Evolutionary conservation across 1,284 basidiomycete species (phyloP), one percentile per base, ranked within the genome.

Genomic region (Vanrija sp.): DNA sequence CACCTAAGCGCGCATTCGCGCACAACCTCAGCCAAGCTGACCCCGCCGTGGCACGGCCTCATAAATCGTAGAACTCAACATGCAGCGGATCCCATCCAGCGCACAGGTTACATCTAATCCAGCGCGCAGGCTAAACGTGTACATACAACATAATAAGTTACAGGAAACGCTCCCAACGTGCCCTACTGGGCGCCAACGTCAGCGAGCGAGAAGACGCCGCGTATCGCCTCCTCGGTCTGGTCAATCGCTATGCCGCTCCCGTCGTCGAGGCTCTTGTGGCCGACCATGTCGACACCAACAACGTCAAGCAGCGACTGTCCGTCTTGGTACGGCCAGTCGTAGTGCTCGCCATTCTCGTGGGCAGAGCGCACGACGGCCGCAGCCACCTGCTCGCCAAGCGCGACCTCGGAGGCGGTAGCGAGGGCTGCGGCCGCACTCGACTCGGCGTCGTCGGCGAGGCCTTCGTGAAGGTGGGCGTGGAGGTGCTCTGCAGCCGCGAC

Each of bases 221-320:
- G 49, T 46, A 57, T 57, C 38, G n/a, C 49, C n/a, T 54, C 55
- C 21, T 47, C 52, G 40, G 43, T 18, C 21, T 48, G 46, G 7
- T 42, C 40, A 19, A 42, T 42, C 12, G 44, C 34, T 38, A 52
- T 38, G 23, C 44, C 45, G 23, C 44, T 46, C 7, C 25, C 23
- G 25, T 48, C 45, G 29, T 48, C 46, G 23, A 43, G 47, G 10
- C 38, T 40, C 7, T 45, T 26, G 25, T 48, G 39, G 23, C 43
- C 46, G 14, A 43, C 52, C 9, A 49, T 49, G 2, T 43, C 47
- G 16, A 49, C 44, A 4, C 52, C 48, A 0, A 72, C 69, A 1
- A 63, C 70, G 34, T 71, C 70, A 9, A 73, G 54, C 38, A 74
- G 54, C 2, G 58, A 62, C 52, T 72, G 69, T 23, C 61, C 64